Conservation (phyloP, 2,329 filamentous ascomycete genomes). For the Nannizziopsis arthrosporioides region DNA sequence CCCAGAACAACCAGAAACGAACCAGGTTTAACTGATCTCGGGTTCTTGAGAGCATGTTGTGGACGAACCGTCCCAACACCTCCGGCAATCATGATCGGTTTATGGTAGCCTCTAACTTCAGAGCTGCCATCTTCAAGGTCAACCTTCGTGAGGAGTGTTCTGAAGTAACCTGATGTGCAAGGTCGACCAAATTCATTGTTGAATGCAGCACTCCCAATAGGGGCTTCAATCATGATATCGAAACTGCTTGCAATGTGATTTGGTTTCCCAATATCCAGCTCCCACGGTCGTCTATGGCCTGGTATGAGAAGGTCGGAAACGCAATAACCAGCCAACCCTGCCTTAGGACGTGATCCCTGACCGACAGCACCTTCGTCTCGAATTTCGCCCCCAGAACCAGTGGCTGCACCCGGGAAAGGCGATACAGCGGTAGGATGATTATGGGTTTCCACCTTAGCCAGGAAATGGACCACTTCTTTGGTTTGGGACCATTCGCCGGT, state of each 20-base stretch:
- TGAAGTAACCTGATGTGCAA: slow-evolving; percentile 78
- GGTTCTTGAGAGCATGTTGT: slow-evolving; percentile 77
- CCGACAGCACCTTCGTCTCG: slow-evolving; percentile 91
- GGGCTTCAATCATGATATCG: slow-evolving; percentile 95
- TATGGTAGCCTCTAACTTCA: slow-evolving; percentile 85
- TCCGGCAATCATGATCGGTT: slow-evolving; percentile 97
- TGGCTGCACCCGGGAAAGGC: slow-evolving; percentile 84
- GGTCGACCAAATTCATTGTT: slow-evolving; percentile 97
- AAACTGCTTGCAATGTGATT: slow-evolving; percentile 85
- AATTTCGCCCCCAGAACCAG: slow-evolving; percentile 90
- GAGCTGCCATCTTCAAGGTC: slow-evolving; percentile 48
- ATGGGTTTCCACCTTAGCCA: slow-evolving; percentile 95
- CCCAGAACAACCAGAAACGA: slow-evolving; percentile 86
- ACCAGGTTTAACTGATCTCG: slow-evolving; percentile 67
- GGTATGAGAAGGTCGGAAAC: slow-evolving; percentile 91
- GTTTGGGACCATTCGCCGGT: slow-evolving; percentile 80
- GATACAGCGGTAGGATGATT: slow-evolving; percentile 96
- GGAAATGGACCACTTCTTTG: slow-evolving; percentile 74
- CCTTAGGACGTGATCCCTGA: slow-evolving; percentile 82
- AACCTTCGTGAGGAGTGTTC: slow-evolving; percentile 67
- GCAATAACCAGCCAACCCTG: slow-evolving; percentile 82
- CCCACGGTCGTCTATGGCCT: slow-evolving; percentile 72
- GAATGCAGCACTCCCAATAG: slow-evolving; percentile 86
- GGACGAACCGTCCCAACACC: slow-evolving; percentile 87
- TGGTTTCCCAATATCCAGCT: slow-evolving; percentile 78